These are phyloP conservation scores for Penicillium polonicum DNA, from an alignment of 2,329 filamentous ascomycete genomes.

Conservation along the genomic window DNA sequence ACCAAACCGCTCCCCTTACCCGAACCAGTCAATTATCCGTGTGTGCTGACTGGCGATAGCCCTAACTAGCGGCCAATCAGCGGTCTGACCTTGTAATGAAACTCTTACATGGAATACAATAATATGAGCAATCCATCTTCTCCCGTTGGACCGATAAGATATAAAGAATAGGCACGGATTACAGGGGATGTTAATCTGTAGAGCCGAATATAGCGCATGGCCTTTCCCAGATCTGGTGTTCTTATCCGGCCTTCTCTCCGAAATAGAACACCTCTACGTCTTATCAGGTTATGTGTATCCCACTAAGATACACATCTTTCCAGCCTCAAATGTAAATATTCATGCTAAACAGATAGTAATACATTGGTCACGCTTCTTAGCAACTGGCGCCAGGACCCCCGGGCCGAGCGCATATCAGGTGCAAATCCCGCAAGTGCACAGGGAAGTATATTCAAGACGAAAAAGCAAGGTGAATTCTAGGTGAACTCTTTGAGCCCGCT, in stretches of 20 bases:
- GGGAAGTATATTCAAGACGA: background rate
- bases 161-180: background rate
- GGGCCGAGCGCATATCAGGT: slow-evolving; percentile 30
- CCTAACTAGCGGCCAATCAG: slow-evolving; percentile 8
- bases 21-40: background rate
- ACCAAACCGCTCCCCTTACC: slow-evolving; percentile 1
- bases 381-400: slow-evolving; percentile 17
- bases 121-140: slow-evolving; percentile 17
- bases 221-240: slow-evolving; percentile 11
- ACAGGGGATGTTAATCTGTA: background rate
- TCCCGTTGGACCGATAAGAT: slow-evolving; percentile 29
- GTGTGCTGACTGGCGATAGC: slow-evolving; percentile 1
- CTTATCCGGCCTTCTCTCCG: slow-evolving; percentile 9
- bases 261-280: slow-evolving; percentile 3
- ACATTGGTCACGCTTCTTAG: slow-evolving; percentile 31
- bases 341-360: slow-evolving; percentile 19
- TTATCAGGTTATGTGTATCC: slow-evolving; percentile 1
- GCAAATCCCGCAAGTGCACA: slow-evolving; percentile 18
- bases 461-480: slow-evolving; percentile 6
- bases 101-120: background rate
- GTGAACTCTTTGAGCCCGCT: background rate
- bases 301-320: background rate
- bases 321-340: background rate
- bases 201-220: slow-evolving; percentile 2
- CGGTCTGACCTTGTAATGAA: slow-evolving; percentile 8